These are phyloP conservation scores for Coemansia sp. DNA, from an alignment of 192 early-diverging fungal species.

Conservation along the genomic window DNA sequence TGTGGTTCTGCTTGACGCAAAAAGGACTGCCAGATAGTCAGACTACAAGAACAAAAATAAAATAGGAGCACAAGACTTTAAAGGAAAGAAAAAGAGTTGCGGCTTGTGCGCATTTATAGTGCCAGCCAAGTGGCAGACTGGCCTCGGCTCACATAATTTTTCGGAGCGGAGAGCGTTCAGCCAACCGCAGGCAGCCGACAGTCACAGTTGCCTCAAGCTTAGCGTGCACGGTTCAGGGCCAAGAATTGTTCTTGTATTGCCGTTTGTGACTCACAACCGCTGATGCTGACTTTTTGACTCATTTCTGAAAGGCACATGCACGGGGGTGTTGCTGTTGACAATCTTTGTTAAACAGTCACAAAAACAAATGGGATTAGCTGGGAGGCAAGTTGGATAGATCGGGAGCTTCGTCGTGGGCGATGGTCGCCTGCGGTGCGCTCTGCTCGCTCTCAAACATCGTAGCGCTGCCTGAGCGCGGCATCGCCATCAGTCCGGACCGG, in stretches of 20 bases:
- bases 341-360: too few species aligned
- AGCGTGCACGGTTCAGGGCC: too few species aligned
- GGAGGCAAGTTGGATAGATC: constrained; percentile 87
- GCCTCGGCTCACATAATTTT: too few species aligned
- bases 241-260: too few species aligned
- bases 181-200: neutral
- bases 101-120: neutral
- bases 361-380: constrained; percentile 57
- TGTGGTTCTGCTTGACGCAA: neutral
- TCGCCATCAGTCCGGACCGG: constrained; percentile 94
- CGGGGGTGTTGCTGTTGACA: too few species aligned
- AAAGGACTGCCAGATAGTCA: neutral
- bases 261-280: too few species aligned
- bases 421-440: constrained; percentile 62
- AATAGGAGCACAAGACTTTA: neutral
- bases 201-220: too few species aligned
- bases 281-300: neutral
- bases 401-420: constrained; percentile 59
- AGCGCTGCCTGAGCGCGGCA: constrained; percentile 87
- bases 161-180: neutral
- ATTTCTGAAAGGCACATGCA: neutral
- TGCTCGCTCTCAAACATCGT: constrained; percentile 72
- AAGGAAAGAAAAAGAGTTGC: constrained; percentile 1
- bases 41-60: constrained; percentile 3
- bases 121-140: too few species aligned